These are phyloP conservation scores for Mortierella hygrophila DNA, from an alignment of 192 early-diverging fungal genomes.

Conservation along the genomic window DNA sequence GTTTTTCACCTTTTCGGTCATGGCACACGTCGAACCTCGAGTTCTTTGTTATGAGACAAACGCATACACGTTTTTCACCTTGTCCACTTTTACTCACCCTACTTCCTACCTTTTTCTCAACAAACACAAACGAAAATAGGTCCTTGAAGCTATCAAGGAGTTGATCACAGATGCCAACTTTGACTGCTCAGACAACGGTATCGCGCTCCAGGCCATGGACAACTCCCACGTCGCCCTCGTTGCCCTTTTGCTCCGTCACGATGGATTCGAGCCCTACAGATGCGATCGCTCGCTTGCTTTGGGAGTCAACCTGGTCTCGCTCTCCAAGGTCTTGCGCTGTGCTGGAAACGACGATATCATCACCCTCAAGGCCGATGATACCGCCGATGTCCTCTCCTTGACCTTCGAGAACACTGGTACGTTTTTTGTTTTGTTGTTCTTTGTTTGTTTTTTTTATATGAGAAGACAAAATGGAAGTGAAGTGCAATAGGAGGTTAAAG, in stretches of 20 bases:
- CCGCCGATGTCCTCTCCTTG: conserved; percentile 83
- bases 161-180: conserved; percentile 97
- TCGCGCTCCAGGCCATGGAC: conserved; percentile 98
- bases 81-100: not conserved
- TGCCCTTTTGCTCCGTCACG: conserved; percentile 82
- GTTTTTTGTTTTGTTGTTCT: not conserved
- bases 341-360: conserved; percentile 92
- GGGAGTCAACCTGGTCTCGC: conserved; percentile 87
- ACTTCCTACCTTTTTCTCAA: too few species aligned
- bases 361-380: conserved; percentile 91
- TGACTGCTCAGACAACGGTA: conserved; percentile 96
- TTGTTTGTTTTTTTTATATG: not conserved
- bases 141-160: conserved; percentile 98
- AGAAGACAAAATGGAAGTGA: not conserved
- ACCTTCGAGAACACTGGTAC: conserved; percentile 78
- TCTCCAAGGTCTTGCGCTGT: conserved; percentile 96
- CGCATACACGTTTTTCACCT: not conserved
- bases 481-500: too few species aligned
- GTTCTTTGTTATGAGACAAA: not conserved
- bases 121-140: not conserved
- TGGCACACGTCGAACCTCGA: too few species aligned
- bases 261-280: conserved; percentile 88
- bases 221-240: conserved; percentile 98
- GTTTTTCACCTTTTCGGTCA: too few species aligned
- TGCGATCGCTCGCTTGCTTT: conserved; percentile 93